Conservation (phyloP, 2,329 filamentous ascomycete genomes). For the Trichoderma atrobrunneum region DNA sequence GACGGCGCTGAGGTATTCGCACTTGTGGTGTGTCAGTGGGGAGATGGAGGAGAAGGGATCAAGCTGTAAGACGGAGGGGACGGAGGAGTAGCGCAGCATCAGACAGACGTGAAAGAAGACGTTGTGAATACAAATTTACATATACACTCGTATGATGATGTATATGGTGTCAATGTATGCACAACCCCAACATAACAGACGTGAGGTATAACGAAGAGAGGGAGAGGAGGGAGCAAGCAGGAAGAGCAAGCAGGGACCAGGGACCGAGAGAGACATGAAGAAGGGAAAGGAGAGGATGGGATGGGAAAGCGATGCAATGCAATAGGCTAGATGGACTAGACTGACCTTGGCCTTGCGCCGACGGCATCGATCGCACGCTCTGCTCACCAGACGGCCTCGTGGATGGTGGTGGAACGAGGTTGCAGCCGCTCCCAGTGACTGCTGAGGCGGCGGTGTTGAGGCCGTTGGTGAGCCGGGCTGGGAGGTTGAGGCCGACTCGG, state of each 20-base stretch:
- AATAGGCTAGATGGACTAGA: not conserved
- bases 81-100: slow-evolving; percentile 3
- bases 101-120: no score
- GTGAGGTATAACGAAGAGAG: not conserved
- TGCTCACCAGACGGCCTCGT: slow-evolving; percentile 22
- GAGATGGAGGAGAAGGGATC: not conserved
- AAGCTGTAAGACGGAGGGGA: not conserved
- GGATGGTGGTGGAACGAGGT: slow-evolving; percentile 16
- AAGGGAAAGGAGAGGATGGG: not conserved
- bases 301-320: not conserved
- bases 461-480: slow-evolving; percentile 11
- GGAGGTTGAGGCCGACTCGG: slow-evolving; percentile 1
- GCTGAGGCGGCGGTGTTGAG: slow-evolving; percentile 10
- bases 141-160: not conserved
- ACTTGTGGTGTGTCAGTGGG: slow-evolving; percentile 25
- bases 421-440: not conserved
- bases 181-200: not conserved
- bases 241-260: not conserved
- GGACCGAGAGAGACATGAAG: not conserved
- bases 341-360: slow-evolving; percentile 37
- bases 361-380: slow-evolving; percentile 38
- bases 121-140: not conserved
- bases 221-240: not conserved
- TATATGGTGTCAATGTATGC: not conserved
- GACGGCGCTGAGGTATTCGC: slow-evolving; percentile 27